A percentile compares a stretch with the other conserved stretches of the same genome.
phyloP scores from a whole-genome alignment of 169 alveolate species.

The Neospora caninum region DNA sequence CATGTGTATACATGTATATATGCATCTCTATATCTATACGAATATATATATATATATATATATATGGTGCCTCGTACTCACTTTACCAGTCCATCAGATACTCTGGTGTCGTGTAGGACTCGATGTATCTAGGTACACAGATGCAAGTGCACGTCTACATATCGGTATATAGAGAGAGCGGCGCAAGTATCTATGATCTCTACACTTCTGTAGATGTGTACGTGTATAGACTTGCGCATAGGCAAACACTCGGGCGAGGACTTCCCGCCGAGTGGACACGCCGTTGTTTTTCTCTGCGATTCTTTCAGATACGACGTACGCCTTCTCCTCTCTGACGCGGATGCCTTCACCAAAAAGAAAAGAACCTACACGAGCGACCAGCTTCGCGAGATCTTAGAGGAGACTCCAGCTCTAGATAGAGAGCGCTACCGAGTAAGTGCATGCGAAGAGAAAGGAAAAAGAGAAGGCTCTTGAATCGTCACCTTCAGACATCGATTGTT shows the following conservation, averaged over 20 bases:
- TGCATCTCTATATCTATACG: not conserved
- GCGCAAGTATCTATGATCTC: too few relatives aligned
- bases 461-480: not conserved
- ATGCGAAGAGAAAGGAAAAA: not conserved
- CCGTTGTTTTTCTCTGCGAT: too few relatives aligned
- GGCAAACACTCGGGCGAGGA: too few relatives aligned
- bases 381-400: not conserved
- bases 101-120: too few relatives aligned
- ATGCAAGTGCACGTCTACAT: too few relatives aligned
- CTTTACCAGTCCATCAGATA: too few relatives aligned
- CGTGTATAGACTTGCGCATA: too few relatives aligned
- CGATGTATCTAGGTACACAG: too few relatives aligned
- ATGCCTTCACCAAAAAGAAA: not conserved
- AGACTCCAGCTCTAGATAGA: slow-evolving; percentile 5
- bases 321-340: slow-evolving; percentile 40
- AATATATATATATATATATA: not conserved
- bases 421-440: slow-evolving; percentile 1
- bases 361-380: not conserved
- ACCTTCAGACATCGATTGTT: not conserved
- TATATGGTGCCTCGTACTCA: not conserved
- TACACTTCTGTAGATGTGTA: too few relatives aligned
- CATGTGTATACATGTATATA: not conserved
- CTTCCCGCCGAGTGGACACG: too few relatives aligned
- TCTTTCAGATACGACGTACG: slow-evolving; percentile 55
- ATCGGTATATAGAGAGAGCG: too few relatives aligned